Evolutionary conservation across 257 asterid genomes (phyloP), one percentile per base, ranked within the genome.

Genomic region (Oldenlandia corymbosa): DNA sequence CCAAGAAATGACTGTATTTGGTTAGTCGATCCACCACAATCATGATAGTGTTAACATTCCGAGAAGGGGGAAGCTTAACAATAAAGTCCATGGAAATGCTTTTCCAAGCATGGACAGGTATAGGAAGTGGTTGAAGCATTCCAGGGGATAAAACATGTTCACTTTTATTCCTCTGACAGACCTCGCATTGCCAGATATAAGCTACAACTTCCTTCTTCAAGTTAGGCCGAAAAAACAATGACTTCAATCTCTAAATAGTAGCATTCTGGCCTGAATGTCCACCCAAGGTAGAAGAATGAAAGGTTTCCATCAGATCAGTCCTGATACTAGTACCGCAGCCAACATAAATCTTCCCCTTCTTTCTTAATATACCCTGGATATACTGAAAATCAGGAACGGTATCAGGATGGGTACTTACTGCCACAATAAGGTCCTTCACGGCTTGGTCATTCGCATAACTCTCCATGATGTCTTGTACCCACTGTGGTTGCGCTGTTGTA

Each of bases 81-180:
- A 52, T 52, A 2, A 52, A 24, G 5, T 52, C 58, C 36, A 26
- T 26, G 1, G 36, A 11, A 20, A 52, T 24, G 13, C 12, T 2
- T 1, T 0, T 24, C 36, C 36, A 52, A 1, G 31, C 32, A 2
- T 0, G 20, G 0, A 24, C 9, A 0, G 58, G 58, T 2, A 52
- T 12, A 0, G 36, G 36, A 0, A 52, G 2, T 0, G 36, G 36
- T 2, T 52, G n/a, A 0, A 52, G 9, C 1, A 0, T 1, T 0
- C 58, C 58, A 2, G 55, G 55, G 23, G 20, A 52, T 0, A 24
- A 3, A 0, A 7, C 9, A 52, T 52, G 4, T 0, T 26, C 16
- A 20, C n/a, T 16, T 52, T 52, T 1, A 11, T 3, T 26, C 36
- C 12, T 12, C 9, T 52, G 58, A 12, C 36, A 52, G 0, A 20